These are phyloP conservation scores for Trichosporon sp. DNA, from an alignment of 1,284 basidiomycete species.

Conservation along the genomic window DNA sequence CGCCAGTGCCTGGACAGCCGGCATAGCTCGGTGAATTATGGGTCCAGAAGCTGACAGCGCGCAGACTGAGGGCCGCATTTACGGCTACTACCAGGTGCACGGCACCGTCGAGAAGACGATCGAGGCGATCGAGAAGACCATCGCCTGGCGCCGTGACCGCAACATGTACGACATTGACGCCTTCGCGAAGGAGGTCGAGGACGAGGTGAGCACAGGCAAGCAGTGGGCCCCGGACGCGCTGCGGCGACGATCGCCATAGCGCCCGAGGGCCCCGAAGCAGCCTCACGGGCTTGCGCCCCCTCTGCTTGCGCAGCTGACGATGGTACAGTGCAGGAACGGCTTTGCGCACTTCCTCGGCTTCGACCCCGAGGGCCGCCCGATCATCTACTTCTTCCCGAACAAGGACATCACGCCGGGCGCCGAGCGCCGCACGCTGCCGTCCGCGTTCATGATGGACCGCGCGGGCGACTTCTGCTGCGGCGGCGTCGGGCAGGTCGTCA, in stretches of 20 bases:
- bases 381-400: slow-evolving; percentile 44
- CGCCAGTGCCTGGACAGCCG: background rate
- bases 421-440: slow-evolving; percentile 24
- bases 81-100: slow-evolving; percentile 1
- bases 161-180: slow-evolving; percentile 37
- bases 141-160: slow-evolving; percentile 37
- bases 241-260: background rate
- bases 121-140: slow-evolving; percentile 29
- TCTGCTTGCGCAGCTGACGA: slow-evolving; percentile 23
- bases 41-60: background rate
- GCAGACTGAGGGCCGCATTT: background rate
- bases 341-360: slow-evolving; percentile 36
- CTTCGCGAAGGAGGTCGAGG: slow-evolving; percentile 29
- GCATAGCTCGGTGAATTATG: background rate
- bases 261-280: background rate
- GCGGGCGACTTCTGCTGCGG: slow-evolving; percentile 13
- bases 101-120: slow-evolving; percentile 1
- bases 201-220: slow-evolving; percentile 22
- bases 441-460: slow-evolving; percentile 24
- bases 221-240: slow-evolving; percentile 25
- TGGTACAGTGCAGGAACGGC: slow-evolving; percentile 10
- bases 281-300: background rate
- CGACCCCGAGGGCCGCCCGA: slow-evolving; percentile 27
- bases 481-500: slow-evolving; percentile 2
- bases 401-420: slow-evolving; percentile 26